Evolutionary conservation across 352 stramenopile genomes (phyloP).

Genomic region (Globisporangium echinulatum): DNA sequence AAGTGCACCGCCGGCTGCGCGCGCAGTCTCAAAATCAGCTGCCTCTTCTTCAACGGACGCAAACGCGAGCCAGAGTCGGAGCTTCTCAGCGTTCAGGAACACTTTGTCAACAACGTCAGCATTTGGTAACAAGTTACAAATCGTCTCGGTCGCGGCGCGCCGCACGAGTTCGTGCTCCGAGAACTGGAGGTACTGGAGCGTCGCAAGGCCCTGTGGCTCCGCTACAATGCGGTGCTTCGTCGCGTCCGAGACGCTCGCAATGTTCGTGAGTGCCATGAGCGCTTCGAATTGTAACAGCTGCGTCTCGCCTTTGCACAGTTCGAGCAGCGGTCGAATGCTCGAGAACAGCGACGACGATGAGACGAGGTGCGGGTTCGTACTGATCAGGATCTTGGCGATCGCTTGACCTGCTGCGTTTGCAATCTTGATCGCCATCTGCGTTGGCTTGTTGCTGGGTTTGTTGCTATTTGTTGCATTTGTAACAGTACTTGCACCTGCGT

Average conservation of each 20-base stretch:
- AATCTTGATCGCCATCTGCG: conserved; percentile 71
- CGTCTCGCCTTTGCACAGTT: conserved; percentile 93
- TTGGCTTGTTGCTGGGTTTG: conserved; percentile 31
- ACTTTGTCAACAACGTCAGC: conserved; percentile 90
- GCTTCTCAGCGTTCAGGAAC: conserved; percentile 91
- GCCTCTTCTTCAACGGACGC: conserved; percentile 88
- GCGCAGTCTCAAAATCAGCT: conserved; percentile 88
- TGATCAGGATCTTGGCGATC: conserved; percentile 95
- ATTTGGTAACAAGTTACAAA: conserved; percentile 95
- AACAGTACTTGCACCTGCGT: neutral
- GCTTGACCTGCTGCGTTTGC: conserved; percentile 86
- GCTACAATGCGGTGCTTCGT: conserved; percentile 89
- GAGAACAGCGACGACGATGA: conserved; percentile 72
- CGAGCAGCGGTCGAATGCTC: conserved; percentile 82
- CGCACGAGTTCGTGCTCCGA: conserved; percentile 96
- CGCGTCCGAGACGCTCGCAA: conserved; percentile 90
- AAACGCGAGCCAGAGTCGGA: conserved; percentile 92
- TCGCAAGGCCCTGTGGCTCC: conserved; percentile 63
- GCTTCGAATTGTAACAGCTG: conserved; percentile 89
- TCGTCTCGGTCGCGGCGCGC: conserved; percentile 92
- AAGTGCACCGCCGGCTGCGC: conserved; percentile 89
- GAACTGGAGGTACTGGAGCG: conserved; percentile 91
- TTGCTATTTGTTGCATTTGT: conserved; percentile 17
- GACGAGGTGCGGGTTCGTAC: conserved; percentile 92
- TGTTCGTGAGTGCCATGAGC: conserved; percentile 97